Conservation (phyloP, 768 basidiomycete species). For the Auricularia cornea region DNA sequence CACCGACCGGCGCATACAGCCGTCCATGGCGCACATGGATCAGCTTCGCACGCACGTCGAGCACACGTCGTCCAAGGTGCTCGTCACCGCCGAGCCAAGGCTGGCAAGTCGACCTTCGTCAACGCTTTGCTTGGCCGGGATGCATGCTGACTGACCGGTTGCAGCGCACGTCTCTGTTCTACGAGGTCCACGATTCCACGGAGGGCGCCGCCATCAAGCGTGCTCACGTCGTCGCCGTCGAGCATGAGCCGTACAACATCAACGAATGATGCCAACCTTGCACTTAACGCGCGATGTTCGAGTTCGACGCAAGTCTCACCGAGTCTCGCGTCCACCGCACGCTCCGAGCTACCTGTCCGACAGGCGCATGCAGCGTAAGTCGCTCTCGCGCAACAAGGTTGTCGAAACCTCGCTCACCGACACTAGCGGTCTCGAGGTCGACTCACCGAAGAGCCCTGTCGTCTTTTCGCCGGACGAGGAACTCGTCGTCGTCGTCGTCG, state of each 20-base stretch:
- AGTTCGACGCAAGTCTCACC: conserved; percentile 72
- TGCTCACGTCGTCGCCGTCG: conserved; percentile 73
- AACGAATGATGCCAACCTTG: conserved; percentile 71
- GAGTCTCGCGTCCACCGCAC: conserved; percentile 62
- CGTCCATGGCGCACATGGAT: conserved; percentile 69
- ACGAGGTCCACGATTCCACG: conserved; percentile 86
- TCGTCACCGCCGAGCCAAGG: conserved; percentile 96
- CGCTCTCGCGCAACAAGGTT: conserved; percentile 87
- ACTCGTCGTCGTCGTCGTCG: conserved; percentile 97
- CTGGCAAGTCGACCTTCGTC: conserved; percentile 97
- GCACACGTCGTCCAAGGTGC: conserved; percentile 90
- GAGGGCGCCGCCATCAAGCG: conserved; percentile 80
- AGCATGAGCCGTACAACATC: conserved; percentile 57
- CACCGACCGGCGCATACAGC: conserved; percentile 71
- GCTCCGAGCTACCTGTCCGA: conserved; percentile 84
- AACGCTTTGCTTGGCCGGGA: conserved; percentile 86
- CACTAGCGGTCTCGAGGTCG: conserved; percentile 93
- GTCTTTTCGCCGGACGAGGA: conserved; percentile 94
- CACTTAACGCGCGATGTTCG: conserved; percentile 51
- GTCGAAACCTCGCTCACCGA: conserved; percentile 98
- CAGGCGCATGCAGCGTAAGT: conserved; percentile 64
- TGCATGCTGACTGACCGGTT: conserved; percentile 96
- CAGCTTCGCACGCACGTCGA: conserved; percentile 79
- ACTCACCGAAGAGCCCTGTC: conserved; percentile 89
- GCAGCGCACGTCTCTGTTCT: conserved; percentile 94